A percentile compares a stretch with the other conserved stretches of the same genome.
phyloP scores from a whole-genome alignment of 2,329 filamentous ascomycete species.

The Triangularia verruculosa region DNA sequence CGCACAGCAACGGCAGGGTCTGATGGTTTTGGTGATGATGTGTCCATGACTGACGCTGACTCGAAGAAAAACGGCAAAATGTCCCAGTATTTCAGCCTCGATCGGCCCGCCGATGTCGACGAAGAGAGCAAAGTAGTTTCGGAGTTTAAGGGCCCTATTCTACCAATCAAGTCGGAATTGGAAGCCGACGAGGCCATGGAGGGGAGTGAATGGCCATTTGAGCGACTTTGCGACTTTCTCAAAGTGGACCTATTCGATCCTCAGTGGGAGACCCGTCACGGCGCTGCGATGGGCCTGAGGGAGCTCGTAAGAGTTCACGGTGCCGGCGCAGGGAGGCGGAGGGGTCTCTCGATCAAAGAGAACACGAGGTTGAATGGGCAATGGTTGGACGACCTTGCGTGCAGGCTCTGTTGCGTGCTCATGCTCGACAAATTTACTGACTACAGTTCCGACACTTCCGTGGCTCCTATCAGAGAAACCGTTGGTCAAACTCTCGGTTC shows the following conservation, averaged over 20 bases:
- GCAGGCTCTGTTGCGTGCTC: slow-evolving; percentile 88
- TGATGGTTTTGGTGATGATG: slow-evolving; percentile 61
- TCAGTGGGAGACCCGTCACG: slow-evolving; percentile 93
- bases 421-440: slow-evolving; percentile 98
- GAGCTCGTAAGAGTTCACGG: slow-evolving; percentile 93
- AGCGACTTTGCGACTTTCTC: slow-evolving; percentile 89
- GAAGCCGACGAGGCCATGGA: slow-evolving; percentile 74
- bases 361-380: slow-evolving; percentile 77
- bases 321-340: slow-evolving; percentile 74
- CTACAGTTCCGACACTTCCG: slow-evolving; percentile 95
- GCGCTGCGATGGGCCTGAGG: slow-evolving; percentile 89
- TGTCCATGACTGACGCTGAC: slow-evolving; percentile 51
- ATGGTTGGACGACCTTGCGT: slow-evolving; percentile 95
- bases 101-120: slow-evolving; percentile 72
- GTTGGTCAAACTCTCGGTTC: slow-evolving; percentile 92
- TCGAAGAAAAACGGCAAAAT: slow-evolving; percentile 61
- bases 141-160: slow-evolving; percentile 84
- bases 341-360: slow-evolving; percentile 65
- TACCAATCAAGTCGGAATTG: slow-evolving; percentile 82
- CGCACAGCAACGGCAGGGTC: slow-evolving; percentile 59
- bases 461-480: slow-evolving; percentile 92
- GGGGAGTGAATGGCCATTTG: slow-evolving; percentile 88
- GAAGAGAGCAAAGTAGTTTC: slow-evolving; percentile 91
- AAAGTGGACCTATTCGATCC: slow-evolving; percentile 91
- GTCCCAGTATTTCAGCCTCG: slow-evolving; percentile 86